Evolutionary conservation across 2,329 filamentous ascomycete genomes (phyloP).

Genomic region (Pseudogymnoascus sp.): DNA sequence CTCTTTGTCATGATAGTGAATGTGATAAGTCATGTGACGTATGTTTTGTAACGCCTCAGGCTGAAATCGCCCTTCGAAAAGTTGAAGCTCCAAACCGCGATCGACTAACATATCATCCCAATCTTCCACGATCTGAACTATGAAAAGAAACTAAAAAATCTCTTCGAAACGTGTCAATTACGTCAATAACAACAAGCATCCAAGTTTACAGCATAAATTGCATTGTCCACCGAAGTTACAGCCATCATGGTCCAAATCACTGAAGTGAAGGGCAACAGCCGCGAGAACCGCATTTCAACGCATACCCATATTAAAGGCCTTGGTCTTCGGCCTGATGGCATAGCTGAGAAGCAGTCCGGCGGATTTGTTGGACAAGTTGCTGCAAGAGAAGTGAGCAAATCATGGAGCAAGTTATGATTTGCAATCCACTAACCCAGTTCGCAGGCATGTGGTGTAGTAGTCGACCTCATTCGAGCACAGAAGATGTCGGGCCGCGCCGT

Average conservation of each 20-base stretch:
- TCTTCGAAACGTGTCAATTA: constrained; percentile 4
- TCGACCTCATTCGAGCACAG: constrained; percentile 90
- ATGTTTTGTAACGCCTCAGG: constrained; percentile 9
- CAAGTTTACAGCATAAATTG: not conserved
- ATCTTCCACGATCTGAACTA: not conserved
- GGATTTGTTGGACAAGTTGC: constrained; percentile 86
- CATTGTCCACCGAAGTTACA: constrained; percentile 4
- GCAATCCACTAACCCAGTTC: constrained; percentile 10
- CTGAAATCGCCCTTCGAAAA: constrained; percentile 7
- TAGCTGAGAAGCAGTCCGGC: constrained; percentile 67
- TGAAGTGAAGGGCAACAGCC: constrained; percentile 88
- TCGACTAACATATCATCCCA: not conserved
- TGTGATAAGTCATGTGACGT: constrained; percentile 3
- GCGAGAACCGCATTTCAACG: constrained; percentile 91
- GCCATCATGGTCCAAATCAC: constrained; percentile 76
- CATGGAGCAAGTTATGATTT: not conserved
- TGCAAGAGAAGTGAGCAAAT: constrained; percentile 67
- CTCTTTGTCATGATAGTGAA: not conserved
- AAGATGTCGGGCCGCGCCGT: constrained; percentile 97
- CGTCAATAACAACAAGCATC: not conserved
- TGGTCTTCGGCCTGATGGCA: constrained; percentile 77
- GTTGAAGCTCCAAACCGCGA: constrained; percentile 8
- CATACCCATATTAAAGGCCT: constrained; percentile 98
- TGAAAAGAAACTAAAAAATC: constrained; percentile 5
- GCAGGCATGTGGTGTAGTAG: constrained; percentile 90